A percentile compares a stretch with the other conserved stretches of the same genome.
Evolutionary conservation across 148 eudicot genomes (phyloP).

Genomic region (Rhododendron mucronatum): DNA sequence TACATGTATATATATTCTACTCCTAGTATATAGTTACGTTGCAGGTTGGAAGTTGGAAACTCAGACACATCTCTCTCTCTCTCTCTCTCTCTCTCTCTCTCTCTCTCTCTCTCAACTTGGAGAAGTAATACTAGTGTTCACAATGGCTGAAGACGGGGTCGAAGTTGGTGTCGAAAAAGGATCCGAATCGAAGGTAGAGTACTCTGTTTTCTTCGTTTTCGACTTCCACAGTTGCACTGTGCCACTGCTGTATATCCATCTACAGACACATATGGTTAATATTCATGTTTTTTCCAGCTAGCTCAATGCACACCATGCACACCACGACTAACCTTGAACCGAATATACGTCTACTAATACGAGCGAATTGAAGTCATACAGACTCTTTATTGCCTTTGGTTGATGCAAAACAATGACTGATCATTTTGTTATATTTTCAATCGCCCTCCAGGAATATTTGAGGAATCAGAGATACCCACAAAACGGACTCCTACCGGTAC

Average conservation of each 20-base stretch:
- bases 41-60: constrained; percentile 58
- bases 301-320: background rate
- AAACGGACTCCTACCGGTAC: background rate
- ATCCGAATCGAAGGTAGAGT: constrained; percentile 10
- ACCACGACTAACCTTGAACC: background rate
- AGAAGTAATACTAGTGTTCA: background rate
- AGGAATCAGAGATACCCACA: constrained; percentile 1
- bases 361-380: background rate
- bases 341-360: background rate
- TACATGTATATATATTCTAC: constrained; percentile 9
- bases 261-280: background rate
- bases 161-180: constrained; percentile 31
- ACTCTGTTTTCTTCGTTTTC: background rate
- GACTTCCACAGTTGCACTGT: background rate
- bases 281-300: background rate
- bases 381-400: background rate
- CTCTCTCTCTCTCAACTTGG: constrained; percentile 8
- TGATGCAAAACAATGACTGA: background rate
- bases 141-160: constrained; percentile 22
- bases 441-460: constrained; percentile 1
- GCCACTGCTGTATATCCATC: too few species aligned
- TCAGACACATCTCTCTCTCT: constrained; percentile 6
- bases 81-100: background rate
- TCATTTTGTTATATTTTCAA: background rate
- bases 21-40: constrained; percentile 28